These are phyloP conservation scores for Oryza punctata DNA, from an alignment of 176 grass and related monocot genomes.

Conservation along the genomic window DNA sequence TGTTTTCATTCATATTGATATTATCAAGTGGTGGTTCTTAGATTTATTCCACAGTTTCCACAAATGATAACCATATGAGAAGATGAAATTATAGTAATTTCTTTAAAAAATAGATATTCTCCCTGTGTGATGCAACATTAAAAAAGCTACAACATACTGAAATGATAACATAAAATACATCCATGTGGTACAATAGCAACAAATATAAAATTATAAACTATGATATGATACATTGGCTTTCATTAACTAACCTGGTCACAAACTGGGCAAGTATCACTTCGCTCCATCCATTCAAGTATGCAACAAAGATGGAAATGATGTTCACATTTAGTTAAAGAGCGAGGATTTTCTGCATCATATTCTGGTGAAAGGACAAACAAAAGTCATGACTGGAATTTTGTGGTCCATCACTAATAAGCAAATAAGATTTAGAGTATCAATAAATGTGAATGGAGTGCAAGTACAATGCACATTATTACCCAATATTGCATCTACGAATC, in stretches of 20 bases:
- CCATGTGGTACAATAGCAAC: not conserved
- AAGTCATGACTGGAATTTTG: slow-evolving; percentile 10
- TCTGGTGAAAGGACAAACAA: slow-evolving; percentile 53
- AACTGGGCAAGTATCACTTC: slow-evolving; percentile 83
- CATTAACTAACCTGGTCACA: slow-evolving; percentile 72
- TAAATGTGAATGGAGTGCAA: not conserved
- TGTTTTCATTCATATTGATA: not conserved
- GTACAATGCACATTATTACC: not conserved
- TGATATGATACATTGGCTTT: not conserved
- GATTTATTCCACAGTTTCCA: not conserved
- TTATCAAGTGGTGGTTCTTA: not conserved
- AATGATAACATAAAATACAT: slow-evolving; percentile 10
- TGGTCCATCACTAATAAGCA: not conserved
- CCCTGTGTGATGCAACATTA: not conserved
- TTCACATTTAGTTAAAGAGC: slow-evolving; percentile 78
- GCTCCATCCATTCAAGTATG: slow-evolving; percentile 96
- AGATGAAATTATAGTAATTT: not conserved
- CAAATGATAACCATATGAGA: not conserved
- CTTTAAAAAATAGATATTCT: not conserved
- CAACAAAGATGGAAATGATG: slow-evolving; percentile 91
- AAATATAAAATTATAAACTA: not conserved
- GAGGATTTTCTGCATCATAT: slow-evolving; percentile 75
- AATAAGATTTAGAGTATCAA: not conserved
- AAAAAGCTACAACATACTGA: not conserved
- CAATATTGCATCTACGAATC: not conserved